Conservation (phyloP, 2,329 filamentous ascomycete species). For the Fusarium burgessii region DNA sequence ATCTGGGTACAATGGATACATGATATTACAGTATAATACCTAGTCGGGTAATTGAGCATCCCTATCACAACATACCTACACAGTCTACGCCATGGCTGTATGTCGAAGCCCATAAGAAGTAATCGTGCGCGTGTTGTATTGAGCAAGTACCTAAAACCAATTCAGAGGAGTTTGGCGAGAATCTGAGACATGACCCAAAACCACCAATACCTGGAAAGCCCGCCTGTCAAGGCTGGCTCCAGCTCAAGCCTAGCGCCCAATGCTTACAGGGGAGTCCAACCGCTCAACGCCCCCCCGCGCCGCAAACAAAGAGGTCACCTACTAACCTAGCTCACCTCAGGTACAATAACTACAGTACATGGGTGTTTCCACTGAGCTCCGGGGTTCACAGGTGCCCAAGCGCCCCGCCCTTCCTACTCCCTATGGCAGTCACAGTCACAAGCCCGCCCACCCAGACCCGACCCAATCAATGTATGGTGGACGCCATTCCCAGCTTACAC, state of each 20-base stretch:
- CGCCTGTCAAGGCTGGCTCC: constrained; percentile 21
- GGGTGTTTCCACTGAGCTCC: constrained; percentile 26
- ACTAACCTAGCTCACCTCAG: not conserved
- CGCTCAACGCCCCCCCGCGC: constrained; percentile 24
- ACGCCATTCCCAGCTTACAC: constrained; percentile 35
- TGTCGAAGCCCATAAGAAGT: constrained; percentile 13
- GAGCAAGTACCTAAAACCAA: not conserved
- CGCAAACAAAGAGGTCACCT: constrained; percentile 10
- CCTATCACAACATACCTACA: not conserved
- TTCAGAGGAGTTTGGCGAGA: constrained; percentile 21
- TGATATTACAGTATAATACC: not conserved
- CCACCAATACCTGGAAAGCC: constrained; percentile 21
- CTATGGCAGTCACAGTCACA: constrained; percentile 35
- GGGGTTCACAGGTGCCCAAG: constrained; percentile 39
- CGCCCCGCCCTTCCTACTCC: constrained; percentile 29
- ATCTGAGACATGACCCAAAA: constrained; percentile 38
- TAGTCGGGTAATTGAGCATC: not conserved
- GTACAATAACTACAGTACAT: constrained; percentile 13
- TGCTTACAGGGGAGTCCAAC: constrained; percentile 26
- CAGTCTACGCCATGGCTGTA: not conserved
- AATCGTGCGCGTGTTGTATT: constrained; percentile 22
- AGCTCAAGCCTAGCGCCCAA: constrained; percentile 17
- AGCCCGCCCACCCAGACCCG: constrained; percentile 33
- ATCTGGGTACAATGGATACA: not conserved
- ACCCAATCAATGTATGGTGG: constrained; percentile 33